Conservation (phyloP, 306 rosid genomes). For the Vicia villosa region DNA sequence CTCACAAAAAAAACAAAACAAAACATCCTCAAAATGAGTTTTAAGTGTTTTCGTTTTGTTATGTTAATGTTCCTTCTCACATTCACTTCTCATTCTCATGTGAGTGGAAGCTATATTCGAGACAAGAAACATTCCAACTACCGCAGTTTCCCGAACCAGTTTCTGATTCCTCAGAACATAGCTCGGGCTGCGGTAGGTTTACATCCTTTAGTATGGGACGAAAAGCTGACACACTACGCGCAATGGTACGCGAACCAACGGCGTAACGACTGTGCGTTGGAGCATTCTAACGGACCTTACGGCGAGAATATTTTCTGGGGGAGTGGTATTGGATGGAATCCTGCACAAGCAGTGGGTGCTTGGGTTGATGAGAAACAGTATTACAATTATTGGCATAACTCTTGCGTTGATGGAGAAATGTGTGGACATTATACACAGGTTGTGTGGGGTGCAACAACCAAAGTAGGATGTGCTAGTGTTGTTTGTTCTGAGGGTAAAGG, state of each 20-base stretch:
- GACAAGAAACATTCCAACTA: not conserved
- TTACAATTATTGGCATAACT: slow-evolving; percentile 60
- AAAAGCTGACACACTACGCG: slow-evolving; percentile 57
- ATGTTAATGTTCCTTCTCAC: slow-evolving; percentile 33
- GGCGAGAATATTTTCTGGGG: slow-evolving; percentile 99
- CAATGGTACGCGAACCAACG: slow-evolving; percentile 73
- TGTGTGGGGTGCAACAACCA: slow-evolving; percentile 63
- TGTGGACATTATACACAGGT: slow-evolving; percentile 95
- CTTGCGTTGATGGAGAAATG: slow-evolving; percentile 54
- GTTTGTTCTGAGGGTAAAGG: slow-evolving; percentile 60
- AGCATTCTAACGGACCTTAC: slow-evolving; percentile 79
- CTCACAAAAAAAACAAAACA: not conserved
- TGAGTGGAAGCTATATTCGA: not conserved
- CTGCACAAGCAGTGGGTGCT: slow-evolving; percentile 66
- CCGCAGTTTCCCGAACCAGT: slow-evolving; percentile 46
- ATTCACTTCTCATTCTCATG: not conserved
- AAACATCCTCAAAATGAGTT: slow-evolving; percentile 23
- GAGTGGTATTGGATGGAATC: slow-evolving; percentile 73
- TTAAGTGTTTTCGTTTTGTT: slow-evolving; percentile 5
- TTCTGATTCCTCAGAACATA: slow-evolving; percentile 68
- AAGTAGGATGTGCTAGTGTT: slow-evolving; percentile 75
- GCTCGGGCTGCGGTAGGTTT: slow-evolving; percentile 51
- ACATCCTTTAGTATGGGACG: slow-evolving; percentile 60
- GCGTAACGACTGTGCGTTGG: slow-evolving; percentile 62
- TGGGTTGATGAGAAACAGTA: slow-evolving; percentile 72